Conservation (phyloP, 192 early-diverging fungal genomes). For the Paraglomus occultum region DNA sequence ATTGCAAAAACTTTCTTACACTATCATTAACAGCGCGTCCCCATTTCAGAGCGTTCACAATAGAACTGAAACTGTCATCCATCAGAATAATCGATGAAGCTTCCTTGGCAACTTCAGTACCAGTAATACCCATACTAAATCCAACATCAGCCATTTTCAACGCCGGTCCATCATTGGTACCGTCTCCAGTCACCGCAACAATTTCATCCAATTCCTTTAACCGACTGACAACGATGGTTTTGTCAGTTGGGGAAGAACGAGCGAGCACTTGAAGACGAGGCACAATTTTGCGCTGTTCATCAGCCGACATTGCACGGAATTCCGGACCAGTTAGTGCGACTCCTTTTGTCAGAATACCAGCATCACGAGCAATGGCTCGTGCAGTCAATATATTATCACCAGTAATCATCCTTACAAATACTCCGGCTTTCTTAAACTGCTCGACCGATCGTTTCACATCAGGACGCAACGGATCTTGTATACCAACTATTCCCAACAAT, state of each 20-base stretch:
- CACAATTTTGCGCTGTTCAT: slow-evolving; percentile 62
- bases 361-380: slow-evolving; percentile 81
- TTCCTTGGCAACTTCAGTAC: slow-evolving; percentile 84
- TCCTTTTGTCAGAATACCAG: slow-evolving; percentile 78
- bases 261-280: slow-evolving; percentile 83
- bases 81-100: slow-evolving; percentile 81
- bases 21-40: slow-evolving; percentile 79
- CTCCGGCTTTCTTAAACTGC: slow-evolving; percentile 76
- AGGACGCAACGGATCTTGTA: slow-evolving; percentile 84
- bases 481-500: slow-evolving; percentile 77
- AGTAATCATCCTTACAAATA: slow-evolving; percentile 89
- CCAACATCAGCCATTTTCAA: slow-evolving; percentile 89
- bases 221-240: slow-evolving; percentile 79
- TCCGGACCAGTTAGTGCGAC: slow-evolving; percentile 78
- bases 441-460: slow-evolving; percentile 77
- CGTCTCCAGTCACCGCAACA: slow-evolving; percentile 83
- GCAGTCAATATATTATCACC: slow-evolving; percentile 87
- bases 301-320: slow-evolving; percentile 66
- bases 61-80: slow-evolving; percentile 88
- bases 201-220: slow-evolving; percentile 70
- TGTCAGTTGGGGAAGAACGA: slow-evolving; percentile 84
- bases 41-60: slow-evolving; percentile 79
- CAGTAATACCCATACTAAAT: slow-evolving; percentile 91
- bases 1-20: slow-evolving; percentile 86
- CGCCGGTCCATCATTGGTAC: slow-evolving; percentile 85